phyloP scores from a whole-genome alignment of 129 eudicot species.

The Flaveria trinervia region DNA sequence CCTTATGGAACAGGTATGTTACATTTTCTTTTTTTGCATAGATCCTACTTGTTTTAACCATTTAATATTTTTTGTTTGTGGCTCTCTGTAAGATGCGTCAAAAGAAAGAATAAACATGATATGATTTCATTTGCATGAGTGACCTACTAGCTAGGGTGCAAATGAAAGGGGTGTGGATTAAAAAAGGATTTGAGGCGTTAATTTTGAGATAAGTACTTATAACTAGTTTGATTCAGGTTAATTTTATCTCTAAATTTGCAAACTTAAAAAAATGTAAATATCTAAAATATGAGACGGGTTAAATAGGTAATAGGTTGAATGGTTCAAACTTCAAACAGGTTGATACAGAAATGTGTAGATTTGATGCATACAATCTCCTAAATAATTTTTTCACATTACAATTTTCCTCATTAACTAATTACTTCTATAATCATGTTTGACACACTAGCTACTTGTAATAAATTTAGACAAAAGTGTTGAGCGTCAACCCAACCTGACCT shows the following conservation, averaged over 20 bases:
- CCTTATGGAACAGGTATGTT: constrained; percentile 70
- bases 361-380: neutral
- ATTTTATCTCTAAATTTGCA: neutral
- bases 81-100: neutral
- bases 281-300: neutral
- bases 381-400: neutral
- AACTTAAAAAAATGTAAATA: neutral
- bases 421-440: neutral
- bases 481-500: neutral
- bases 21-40: neutral
- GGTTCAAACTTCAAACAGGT: neutral
- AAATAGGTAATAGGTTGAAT: too few species aligned
- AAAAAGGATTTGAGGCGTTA: neutral
- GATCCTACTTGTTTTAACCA: neutral
- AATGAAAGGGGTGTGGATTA: too few species aligned
- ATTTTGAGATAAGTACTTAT: neutral
- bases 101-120: neutral
- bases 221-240: neutral
- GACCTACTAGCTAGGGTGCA: too few species aligned
- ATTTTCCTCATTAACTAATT: neutral
- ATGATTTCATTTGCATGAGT: neutral
- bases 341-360: neutral
- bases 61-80: neutral
- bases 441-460: neutral
- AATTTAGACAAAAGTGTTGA: neutral